Evolutionary conservation across 352 stramenopile species (phyloP).

Genomic region (Phytophthora hybrid): DNA sequence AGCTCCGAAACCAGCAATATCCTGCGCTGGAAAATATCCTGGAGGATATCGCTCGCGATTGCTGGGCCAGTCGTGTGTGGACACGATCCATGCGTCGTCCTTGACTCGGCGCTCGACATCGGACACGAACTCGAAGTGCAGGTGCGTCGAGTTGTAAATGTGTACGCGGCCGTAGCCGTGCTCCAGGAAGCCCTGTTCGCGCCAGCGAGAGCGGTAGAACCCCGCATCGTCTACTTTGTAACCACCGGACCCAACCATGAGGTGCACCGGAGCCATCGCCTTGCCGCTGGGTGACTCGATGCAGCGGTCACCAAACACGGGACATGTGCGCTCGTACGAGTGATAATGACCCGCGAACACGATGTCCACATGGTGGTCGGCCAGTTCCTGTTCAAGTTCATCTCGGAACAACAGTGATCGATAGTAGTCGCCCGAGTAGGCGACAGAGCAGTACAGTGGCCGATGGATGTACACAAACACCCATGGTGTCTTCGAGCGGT

Average conservation of each 20-base stretch:
- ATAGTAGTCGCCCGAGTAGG: conserved; percentile 49
- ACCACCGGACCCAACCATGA: conserved; percentile 63
- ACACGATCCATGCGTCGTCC: conserved; percentile 58
- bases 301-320: conserved; percentile 61
- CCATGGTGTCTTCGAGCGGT: conserved; percentile 67
- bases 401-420: conserved; percentile 50
- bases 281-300: conserved; percentile 42
- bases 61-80: conserved; percentile 55
- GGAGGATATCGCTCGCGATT: conserved; percentile 43
- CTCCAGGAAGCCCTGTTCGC: conserved; percentile 44
- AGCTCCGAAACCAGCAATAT: conserved; percentile 26
- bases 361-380: conserved; percentile 60
- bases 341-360: conserved; percentile 72
- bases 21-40: conserved; percentile 37
- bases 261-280: conserved; percentile 58
- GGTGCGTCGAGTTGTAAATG: conserved; percentile 62
- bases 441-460: conserved; percentile 66
- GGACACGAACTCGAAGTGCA: conserved; percentile 64
- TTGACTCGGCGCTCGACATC: conserved; percentile 43
- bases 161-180: conserved; percentile 66
- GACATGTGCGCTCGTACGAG: conserved; percentile 69
- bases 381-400: conserved; percentile 56
- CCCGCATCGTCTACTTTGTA: conserved; percentile 47
- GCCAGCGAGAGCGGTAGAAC: conserved; percentile 50
- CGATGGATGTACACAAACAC: conserved; percentile 70